Evolutionary conservation across 2,329 filamentous ascomycete genomes (phyloP).

Genomic region (Cladophialophora carrionii): DNA sequence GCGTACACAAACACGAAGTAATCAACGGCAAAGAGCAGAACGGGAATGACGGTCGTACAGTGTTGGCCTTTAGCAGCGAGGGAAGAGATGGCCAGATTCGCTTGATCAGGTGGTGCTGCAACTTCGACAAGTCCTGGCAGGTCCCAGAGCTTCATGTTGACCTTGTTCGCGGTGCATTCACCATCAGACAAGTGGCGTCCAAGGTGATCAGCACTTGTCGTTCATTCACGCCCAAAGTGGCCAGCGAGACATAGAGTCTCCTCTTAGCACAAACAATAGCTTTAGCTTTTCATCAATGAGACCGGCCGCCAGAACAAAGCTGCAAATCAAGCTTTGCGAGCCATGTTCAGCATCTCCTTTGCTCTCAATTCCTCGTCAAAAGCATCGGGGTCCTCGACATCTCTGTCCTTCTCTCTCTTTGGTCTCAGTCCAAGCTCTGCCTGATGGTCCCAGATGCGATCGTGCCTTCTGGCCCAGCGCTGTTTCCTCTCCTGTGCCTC

Average conservation of each 20-base stretch:
- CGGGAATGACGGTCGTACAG: background rate
- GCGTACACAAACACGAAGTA: background rate
- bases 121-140: background rate
- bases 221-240: background rate
- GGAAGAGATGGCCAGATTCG: background rate
- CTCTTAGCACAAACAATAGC: conserved; percentile 1
- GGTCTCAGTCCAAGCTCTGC: conserved; percentile 59
- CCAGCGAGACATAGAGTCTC: background rate
- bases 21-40: background rate
- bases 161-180: background rate
- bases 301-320: conserved; percentile 1
- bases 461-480: conserved; percentile 52
- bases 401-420: conserved; percentile 50
- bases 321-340: conserved; percentile 30
- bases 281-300: conserved; percentile 11
- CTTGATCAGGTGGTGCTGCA: background rate
- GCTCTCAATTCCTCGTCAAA: conserved; percentile 36
- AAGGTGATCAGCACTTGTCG: background rate
- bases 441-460: conserved; percentile 52
- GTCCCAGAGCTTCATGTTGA: background rate
- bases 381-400: conserved; percentile 32
- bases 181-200: background rate
- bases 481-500: conserved; percentile 47
- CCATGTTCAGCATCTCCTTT: conserved; percentile 34
- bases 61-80: background rate